A percentile compares a stretch with the other conserved stretches of the same genome.
Conservation (phyloP, 768 basidiomycete species). For the Serendipita sp. region DNA sequence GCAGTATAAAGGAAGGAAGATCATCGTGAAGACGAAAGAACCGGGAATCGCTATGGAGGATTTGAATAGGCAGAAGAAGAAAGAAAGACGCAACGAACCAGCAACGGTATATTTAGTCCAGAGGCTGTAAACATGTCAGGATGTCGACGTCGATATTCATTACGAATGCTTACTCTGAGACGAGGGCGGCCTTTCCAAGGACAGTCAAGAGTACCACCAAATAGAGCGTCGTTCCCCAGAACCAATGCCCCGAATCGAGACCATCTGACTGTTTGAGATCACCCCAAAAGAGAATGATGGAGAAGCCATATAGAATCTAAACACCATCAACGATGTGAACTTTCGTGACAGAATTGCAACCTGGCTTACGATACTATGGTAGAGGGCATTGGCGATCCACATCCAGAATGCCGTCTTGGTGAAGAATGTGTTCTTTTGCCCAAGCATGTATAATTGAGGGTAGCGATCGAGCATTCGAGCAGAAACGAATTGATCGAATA, state of each 20-base stretch:
- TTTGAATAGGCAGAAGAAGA: slow-evolving; percentile 8
- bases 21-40: slow-evolving; percentile 93
- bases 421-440: slow-evolving; percentile 90
- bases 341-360: slow-evolving; percentile 7
- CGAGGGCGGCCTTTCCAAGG: slow-evolving; percentile 89
- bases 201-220: slow-evolving; percentile 86
- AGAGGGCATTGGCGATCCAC: slow-evolving; percentile 78
- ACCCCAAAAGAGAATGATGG: slow-evolving; percentile 83
- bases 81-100: slow-evolving; percentile 28
- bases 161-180: slow-evolving; percentile 69
- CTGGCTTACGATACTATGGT: slow-evolving; percentile 65
- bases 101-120: slow-evolving; percentile 99
- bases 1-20: slow-evolving; percentile 83
- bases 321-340: background rate
- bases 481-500: slow-evolving; percentile 97
- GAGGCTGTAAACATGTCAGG: slow-evolving; percentile 35
- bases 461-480: slow-evolving; percentile 93
- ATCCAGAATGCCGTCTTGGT: slow-evolving; percentile 83
- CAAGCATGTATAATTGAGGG: slow-evolving; percentile 88
- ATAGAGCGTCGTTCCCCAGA: slow-evolving; percentile 97
- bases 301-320: slow-evolving; percentile 77
- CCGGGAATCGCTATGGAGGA: slow-evolving; percentile 70
- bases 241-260: slow-evolving; percentile 86
- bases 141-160: background rate
- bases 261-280: slow-evolving; percentile 73